These are phyloP conservation scores for Corymbia citriodora DNA, from an alignment of 441 rosid species.

Conservation along the genomic window DNA sequence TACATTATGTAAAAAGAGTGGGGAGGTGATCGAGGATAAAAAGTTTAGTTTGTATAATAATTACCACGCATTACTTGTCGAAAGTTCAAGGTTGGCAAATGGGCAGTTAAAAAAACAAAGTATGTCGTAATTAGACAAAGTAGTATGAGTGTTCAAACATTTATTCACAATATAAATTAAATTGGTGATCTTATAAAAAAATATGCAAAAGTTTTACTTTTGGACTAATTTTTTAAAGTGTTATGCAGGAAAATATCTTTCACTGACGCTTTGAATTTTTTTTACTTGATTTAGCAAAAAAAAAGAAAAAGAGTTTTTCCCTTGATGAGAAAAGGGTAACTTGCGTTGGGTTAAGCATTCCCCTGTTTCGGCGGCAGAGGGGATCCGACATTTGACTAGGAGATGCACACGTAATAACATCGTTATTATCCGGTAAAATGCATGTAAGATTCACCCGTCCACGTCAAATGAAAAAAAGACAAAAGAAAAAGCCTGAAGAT, in stretches of 20 bases:
- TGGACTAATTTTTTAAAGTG: not conserved
- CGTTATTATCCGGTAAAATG: not conserved
- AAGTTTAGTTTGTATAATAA: accelerated
- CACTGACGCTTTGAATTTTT: not conserved
- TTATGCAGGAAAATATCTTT: not conserved
- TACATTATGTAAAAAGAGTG: not conserved
- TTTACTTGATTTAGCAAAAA: not conserved
- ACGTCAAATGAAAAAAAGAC: not conserved
- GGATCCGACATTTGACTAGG: not conserved
- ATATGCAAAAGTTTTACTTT: not conserved
- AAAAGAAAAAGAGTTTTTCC: not conserved
- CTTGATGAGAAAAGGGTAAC: not conserved
- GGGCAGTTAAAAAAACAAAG: accelerated
- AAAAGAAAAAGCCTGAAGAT: not conserved
- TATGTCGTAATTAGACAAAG: accelerated
- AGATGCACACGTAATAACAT: not conserved
- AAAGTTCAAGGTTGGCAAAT: accelerated
- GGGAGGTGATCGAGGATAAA: not conserved
- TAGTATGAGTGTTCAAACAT: accelerated
- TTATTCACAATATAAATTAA: not conserved
- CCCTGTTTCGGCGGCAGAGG: not conserved
- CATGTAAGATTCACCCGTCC: not conserved
- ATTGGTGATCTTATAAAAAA: not conserved
- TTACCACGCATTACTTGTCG: accelerated
- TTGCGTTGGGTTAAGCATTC: not conserved